phyloP scores from a whole-genome alignment of 2,329 filamentous ascomycete species.

The Aspergillus brasiliensis region DNA sequence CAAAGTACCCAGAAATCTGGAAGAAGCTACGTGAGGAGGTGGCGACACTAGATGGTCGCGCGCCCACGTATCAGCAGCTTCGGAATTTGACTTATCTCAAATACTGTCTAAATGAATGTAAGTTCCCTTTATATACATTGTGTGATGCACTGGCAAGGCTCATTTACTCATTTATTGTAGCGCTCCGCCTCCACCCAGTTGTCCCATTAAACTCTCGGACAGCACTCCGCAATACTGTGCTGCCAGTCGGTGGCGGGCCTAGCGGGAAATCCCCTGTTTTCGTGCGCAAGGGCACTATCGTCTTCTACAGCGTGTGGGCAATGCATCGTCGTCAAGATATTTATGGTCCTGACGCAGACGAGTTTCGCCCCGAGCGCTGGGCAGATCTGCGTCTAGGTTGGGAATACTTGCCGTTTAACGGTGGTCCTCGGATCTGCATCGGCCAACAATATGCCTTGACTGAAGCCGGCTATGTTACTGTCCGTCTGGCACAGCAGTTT shows the following conservation, averaged over 20 bases:
- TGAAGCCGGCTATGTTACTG: slow-evolving; percentile 38
- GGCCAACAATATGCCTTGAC: slow-evolving; percentile 41
- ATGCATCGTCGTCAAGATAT: slow-evolving; percentile 69
- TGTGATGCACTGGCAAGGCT: no score
- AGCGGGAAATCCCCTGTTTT: slow-evolving; percentile 61
- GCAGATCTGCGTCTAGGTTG: slow-evolving; percentile 31
- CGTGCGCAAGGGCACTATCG: slow-evolving; percentile 63
- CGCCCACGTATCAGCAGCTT: slow-evolving; percentile 26
- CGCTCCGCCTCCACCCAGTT: slow-evolving; percentile 45
- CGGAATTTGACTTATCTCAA: slow-evolving; percentile 28
- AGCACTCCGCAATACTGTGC: slow-evolving; percentile 40
- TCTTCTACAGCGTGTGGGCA: slow-evolving; percentile 66
- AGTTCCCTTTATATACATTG: not conserved
- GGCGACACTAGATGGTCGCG: slow-evolving; percentile 20
- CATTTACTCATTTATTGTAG: slow-evolving; percentile 19
- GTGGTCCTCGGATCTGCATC: slow-evolving; percentile 35
- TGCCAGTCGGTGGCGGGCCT: slow-evolving; percentile 59
- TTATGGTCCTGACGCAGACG: slow-evolving; percentile 47
- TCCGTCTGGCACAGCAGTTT: slow-evolving; percentile 38
- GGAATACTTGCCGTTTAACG: slow-evolving; percentile 40
- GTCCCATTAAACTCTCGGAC: slow-evolving; percentile 47
- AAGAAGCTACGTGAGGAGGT: slow-evolving; percentile 38
- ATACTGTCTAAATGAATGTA: slow-evolving; percentile 30
- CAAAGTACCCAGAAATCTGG: slow-evolving; percentile 41
- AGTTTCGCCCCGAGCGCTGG: slow-evolving; percentile 55